phyloP scores from a whole-genome alignment of 805 yeast genomes.

The Danielozyma ontarioensis region DNA sequence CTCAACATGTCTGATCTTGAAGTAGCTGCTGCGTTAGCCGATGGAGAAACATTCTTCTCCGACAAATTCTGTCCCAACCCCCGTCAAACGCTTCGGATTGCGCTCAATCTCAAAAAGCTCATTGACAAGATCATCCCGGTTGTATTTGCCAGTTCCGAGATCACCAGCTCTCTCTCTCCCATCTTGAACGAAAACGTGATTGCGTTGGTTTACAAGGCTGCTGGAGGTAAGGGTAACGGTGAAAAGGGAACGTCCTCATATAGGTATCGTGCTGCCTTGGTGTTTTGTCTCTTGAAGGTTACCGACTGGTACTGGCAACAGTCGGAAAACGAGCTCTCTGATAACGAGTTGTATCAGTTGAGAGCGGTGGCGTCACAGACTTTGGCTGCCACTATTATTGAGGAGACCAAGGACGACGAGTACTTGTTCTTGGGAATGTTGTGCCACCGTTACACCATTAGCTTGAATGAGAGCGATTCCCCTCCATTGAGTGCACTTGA shows the following conservation, averaged over 20 bases:
- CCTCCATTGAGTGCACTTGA: constrained; percentile 74
- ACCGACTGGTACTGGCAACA: constrained; percentile 71
- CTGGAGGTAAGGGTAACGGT: constrained; percentile 73
- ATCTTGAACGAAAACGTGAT: constrained; percentile 56
- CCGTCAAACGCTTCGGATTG: constrained; percentile 63
- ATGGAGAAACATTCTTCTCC: constrained; percentile 4
- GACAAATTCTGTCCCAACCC: constrained; percentile 47
- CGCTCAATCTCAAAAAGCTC: constrained; percentile 65
- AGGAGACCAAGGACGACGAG: constrained; percentile 51
- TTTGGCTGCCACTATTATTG: constrained; percentile 67
- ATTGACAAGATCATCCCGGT: constrained; percentile 71
- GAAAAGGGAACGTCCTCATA: constrained; percentile 47
- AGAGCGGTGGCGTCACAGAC: constrained; percentile 70
- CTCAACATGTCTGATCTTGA: neutral
- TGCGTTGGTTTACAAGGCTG: constrained; percentile 62
- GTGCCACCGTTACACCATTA: constrained; percentile 68
- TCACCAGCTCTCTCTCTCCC: constrained; percentile 53
- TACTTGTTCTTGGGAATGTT: constrained; percentile 70
- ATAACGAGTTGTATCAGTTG: constrained; percentile 55
- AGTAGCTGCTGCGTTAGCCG: neutral
- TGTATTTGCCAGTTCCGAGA: constrained; percentile 45
- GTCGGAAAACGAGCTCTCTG: constrained; percentile 56
- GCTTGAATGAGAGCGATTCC: constrained; percentile 55
- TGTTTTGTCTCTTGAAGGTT: constrained; percentile 72
- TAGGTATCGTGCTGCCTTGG: constrained; percentile 61